phyloP scores from a whole-genome alignment of 2,329 filamentous ascomycete genomes.

The Botrytis tulipae region DNA sequence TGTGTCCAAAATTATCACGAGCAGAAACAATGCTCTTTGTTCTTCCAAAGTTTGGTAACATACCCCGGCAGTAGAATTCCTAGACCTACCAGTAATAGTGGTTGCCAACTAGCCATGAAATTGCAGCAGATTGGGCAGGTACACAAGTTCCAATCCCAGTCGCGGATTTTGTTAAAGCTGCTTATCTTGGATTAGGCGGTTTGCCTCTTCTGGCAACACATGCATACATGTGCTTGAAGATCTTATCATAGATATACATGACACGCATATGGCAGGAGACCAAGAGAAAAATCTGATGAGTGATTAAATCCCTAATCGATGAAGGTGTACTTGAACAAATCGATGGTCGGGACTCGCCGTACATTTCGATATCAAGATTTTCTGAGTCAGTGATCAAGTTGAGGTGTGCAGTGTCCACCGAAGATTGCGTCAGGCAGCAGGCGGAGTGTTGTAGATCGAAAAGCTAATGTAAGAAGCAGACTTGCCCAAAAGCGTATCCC shows the following conservation, averaged over 20 bases:
- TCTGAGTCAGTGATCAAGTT: not conserved
- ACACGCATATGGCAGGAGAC: slow-evolving; percentile 34
- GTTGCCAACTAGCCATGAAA: slow-evolving; percentile 26
- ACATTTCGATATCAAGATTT: no score
- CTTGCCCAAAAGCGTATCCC: not conserved
- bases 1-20: not conserved
- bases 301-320: slow-evolving; percentile 23
- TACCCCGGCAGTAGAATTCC: slow-evolving; percentile 24
- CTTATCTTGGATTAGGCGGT: slow-evolving; percentile 11
- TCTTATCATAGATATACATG: slow-evolving; percentile 29
- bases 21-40: slow-evolving; percentile 17
- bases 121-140: slow-evolving; percentile 24
- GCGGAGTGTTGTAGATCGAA: slow-evolving; percentile 24
- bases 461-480: slow-evolving; percentile 19
- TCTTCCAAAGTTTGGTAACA: slow-evolving; percentile 25
- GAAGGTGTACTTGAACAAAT: not conserved
- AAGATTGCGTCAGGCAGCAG: slow-evolving; percentile 25
- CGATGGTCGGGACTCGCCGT: not conserved
- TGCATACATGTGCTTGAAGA: slow-evolving; percentile 30
- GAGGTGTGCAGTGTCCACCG: slow-evolving; percentile 31
- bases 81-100: slow-evolving; percentile 29
- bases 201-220: slow-evolving; percentile 24
- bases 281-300: slow-evolving; percentile 27
- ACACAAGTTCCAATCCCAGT: slow-evolving; percentile 29
- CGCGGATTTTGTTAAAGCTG: slow-evolving; percentile 12